Evolutionary conservation across 129 eudicot species (phyloP), one percentile per base, ranked within the genome.

Genomic region (Flaveria robusta): DNA sequence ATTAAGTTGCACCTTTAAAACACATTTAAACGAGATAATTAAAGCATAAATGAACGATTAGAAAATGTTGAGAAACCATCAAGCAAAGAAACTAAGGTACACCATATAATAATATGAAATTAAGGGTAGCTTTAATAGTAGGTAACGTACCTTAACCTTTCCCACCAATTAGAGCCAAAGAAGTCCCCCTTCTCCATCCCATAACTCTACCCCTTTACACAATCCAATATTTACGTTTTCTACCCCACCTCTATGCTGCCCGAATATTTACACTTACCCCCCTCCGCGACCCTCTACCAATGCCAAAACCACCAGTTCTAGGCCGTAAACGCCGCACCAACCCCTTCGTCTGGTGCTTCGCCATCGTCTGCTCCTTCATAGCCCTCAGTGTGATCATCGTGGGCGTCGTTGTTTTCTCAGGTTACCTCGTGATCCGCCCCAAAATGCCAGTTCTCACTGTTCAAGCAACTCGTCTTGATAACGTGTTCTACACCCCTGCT

Each of bases 331-430:
- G 84, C 39, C 91, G 82, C 63, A 89, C 97, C 80, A 85, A 81
- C 82, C 91, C 96, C 0, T 18, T 87, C 43, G 77, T 89, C 9
- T 92, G 97, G 97, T 84, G 82, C 68, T 83, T 78, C 5, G 96
- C 96, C 50, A 71, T 87, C n/a, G 72, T 87, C 60, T 86, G 92
- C 71, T 81, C 93, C 31, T 23, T 89, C 2, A 26, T 89, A 9
- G 83, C 93, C 14, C 72, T 83, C 22, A 75, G 74, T 1, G 96
- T 92, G 31, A 89, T 87, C 54, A 78, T 87, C 42, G 77, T 79
- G 4, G 97, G 93, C 13, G 12, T 84, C 9, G 84, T 87, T 2
- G 82, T 89, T 0, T 85, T 92, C 75, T 74, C 89, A 1, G 88
- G 97, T 18, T 92, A 92, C 85, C 74, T 89, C 0, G 79, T 70